Evolutionary conservation across 2,329 filamentous ascomycete species (phyloP), one percentile per base, ranked within the genome.

Genomic region (Colletotrichum tamarilloi): DNA sequence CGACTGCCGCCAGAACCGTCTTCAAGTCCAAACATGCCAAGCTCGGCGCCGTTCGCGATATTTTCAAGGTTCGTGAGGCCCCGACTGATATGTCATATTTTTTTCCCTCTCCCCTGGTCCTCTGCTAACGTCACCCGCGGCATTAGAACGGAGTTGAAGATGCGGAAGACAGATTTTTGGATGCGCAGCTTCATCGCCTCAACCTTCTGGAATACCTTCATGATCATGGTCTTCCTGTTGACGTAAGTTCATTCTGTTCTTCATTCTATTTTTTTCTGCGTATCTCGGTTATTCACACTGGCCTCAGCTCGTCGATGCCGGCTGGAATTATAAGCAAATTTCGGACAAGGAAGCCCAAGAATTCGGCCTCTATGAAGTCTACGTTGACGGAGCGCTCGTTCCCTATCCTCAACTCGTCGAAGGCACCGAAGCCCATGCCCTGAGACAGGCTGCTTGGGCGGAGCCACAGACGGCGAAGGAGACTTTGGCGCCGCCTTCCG

Each of bases 301-400:
- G 78, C 65, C 66, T 70, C 42, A 85, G 84, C 77, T 85, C 38
- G 78, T 79, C 65, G 86, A 87, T 78, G 82, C 85, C 42, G 82
- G 84, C 60, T 87, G 85, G 76, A 79, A 83, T 76, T 87, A 84
- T 77, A 85, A 84, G 73, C 77, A 81, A 71, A 86, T 88, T 73
- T 80, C 82, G 52, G 84, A 86, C 75, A 82, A 84, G 56, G 81
- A 87, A 68, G 81, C 83, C 65, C 82, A 85, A 56, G 81, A 84
- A 42, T 87, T 87, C 74, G 83, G 84, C 62, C 78, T 83, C 30
- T 87, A 85, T 73, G 79, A 84, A 58, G 80, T 81, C 75, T 81
- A 81, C 75, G 81, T 83, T 53, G 79, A 85, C 72, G 85, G 84
- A 57, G 66, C 81, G 66, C 80, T 87, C 57, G 82, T 87, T 4